Base-by-base conservation (phyloP, 2,329 filamentous ascomycete species). In the Trichoderma atroviride region DNA sequence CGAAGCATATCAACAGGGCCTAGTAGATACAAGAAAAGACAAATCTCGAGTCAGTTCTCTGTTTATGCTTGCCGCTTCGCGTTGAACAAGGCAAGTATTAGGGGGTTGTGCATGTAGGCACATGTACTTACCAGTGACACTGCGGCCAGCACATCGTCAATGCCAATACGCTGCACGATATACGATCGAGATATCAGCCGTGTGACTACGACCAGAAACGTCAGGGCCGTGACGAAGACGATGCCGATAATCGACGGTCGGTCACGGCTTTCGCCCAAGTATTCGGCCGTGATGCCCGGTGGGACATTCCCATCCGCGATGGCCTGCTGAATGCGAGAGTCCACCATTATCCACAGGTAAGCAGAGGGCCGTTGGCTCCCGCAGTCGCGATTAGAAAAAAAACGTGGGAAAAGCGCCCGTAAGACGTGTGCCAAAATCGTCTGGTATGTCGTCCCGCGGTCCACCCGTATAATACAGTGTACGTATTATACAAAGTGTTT, bases 1-100 rank as follows among this genome's bases (percentile, higher is more conserved):
- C 79, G 56, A 85, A 85, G 27, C 78, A 73, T 16, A 84, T 80
- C 52, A 83, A 78, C 22, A 78, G 74, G 14, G 78, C 70, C 78
- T 81, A 29, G 62, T 10, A 9, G 5, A n/a, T 16, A 52, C 52
- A 64, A 64, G 7, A 11, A 3, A 3, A 37, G 33, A 19, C 5
- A 19, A 43, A 19, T 1, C 40, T 43, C 47, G 47, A 50, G 22
- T 24, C 50, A 60, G 35, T 53, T 35, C 22, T 43, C 22, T 22
- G 47, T 13, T n/a, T 35, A 5, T n/a, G 37, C 37, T 2, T n/a
- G 6, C 40, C 5, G 40, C 19, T 22, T 37, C 27, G 11, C 29
- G 33, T 24, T 33, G 33, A 24, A 4, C 19, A 24, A 13, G 29
- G 16, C 24, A 29, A 55, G 16, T 5, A 16, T 10, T 11, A 4